Conservation (phyloP, 306 rosid species). For the Arachis hypogaea region DNA sequence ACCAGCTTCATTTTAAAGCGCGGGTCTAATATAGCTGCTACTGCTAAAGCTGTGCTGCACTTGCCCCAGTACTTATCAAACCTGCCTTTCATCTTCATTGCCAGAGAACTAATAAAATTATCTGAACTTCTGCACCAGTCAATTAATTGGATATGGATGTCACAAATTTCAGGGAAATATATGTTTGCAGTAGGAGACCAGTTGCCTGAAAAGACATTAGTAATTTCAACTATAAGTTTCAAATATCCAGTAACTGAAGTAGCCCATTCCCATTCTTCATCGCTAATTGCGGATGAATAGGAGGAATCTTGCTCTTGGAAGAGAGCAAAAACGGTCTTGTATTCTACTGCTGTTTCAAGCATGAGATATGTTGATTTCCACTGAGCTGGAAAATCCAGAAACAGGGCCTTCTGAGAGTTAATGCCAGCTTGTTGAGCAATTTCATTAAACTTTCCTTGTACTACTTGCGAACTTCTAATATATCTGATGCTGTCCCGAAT, state of each 20-base stretch:
- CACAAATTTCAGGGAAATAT: slow-evolving; percentile 91
- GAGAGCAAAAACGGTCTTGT: slow-evolving; percentile 70
- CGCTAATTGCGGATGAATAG: slow-evolving; percentile 61
- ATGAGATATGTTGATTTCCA: slow-evolving; percentile 81
- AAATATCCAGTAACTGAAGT: slow-evolving; percentile 60
- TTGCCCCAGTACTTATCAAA: slow-evolving; percentile 95
- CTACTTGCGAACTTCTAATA: slow-evolving; percentile 74
- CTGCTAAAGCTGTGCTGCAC: slow-evolving; percentile 83
- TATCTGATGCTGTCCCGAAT: slow-evolving; percentile 74
- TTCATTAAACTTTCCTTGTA: slow-evolving; percentile 74
- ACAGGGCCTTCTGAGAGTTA: slow-evolving; percentile 57
- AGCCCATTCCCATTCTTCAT: slow-evolving; percentile 85
- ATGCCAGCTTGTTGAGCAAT: slow-evolving; percentile 70
- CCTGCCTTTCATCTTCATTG: slow-evolving; percentile 75
- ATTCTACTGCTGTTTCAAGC: slow-evolving; percentile 84
- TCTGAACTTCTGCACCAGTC: slow-evolving; percentile 91
- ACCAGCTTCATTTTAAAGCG: slow-evolving; percentile 93
- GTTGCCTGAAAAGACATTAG: slow-evolving; percentile 62
- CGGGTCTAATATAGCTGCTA: slow-evolving; percentile 92
- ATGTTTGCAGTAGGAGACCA: slow-evolving; percentile 75
- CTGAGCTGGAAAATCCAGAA: slow-evolving; percentile 65
- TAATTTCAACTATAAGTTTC: slow-evolving; percentile 83
- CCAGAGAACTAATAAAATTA: slow-evolving; percentile 66
- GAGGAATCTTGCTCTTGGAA: slow-evolving; percentile 71
- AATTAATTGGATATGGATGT: slow-evolving; percentile 80